phyloP scores from a whole-genome alignment of 2,329 filamentous ascomycete species.

The Paecilomyces sp. region DNA sequence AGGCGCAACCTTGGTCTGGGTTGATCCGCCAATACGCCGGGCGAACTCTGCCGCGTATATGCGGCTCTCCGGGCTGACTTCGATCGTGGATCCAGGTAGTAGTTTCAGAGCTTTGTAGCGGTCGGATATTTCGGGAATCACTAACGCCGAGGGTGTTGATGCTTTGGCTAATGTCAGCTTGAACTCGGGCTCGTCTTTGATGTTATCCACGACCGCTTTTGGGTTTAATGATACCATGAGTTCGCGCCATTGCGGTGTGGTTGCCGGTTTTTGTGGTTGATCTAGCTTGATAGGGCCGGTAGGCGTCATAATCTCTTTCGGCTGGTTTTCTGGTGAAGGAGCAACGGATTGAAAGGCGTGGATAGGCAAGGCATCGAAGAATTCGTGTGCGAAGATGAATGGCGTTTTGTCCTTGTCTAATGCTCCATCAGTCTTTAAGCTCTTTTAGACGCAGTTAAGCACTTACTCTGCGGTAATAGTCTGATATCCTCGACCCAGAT shows the following conservation, averaged over 20 bases:
- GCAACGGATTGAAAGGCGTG: constrained; percentile 81
- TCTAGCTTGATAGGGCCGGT: constrained; percentile 42
- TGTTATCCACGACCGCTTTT: constrained; percentile 45
- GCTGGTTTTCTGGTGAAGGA: constrained; percentile 37
- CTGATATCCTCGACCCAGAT: constrained; percentile 87
- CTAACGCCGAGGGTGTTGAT: constrained; percentile 73
- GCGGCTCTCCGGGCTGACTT: constrained; percentile 82
- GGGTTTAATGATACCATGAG: constrained; percentile 67
- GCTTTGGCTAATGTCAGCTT: constrained; percentile 70
- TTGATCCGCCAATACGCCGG: constrained; percentile 67
- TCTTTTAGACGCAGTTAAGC: constrained; percentile 2
- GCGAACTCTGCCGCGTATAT: constrained; percentile 78
- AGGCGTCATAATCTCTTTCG: constrained; percentile 42
- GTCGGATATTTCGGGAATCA: constrained; percentile 73
- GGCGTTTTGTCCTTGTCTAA: constrained; percentile 64
- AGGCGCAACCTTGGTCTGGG: constrained; percentile 20
- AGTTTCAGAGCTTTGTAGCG: constrained; percentile 71
- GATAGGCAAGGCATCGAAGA: constrained; percentile 96
- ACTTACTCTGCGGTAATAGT: constrained; percentile 63
- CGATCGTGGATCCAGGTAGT: constrained; percentile 64
- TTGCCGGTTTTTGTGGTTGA: constrained; percentile 31
- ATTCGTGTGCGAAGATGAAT: constrained; percentile 94
- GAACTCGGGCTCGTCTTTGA: constrained; percentile 65
- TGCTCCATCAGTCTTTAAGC: constrained; percentile 5
- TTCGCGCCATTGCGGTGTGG: constrained; percentile 67